These are phyloP conservation scores for Lyophyllum semitale DNA, from an alignment of 768 basidiomycete species.

Conservation along the genomic window DNA sequence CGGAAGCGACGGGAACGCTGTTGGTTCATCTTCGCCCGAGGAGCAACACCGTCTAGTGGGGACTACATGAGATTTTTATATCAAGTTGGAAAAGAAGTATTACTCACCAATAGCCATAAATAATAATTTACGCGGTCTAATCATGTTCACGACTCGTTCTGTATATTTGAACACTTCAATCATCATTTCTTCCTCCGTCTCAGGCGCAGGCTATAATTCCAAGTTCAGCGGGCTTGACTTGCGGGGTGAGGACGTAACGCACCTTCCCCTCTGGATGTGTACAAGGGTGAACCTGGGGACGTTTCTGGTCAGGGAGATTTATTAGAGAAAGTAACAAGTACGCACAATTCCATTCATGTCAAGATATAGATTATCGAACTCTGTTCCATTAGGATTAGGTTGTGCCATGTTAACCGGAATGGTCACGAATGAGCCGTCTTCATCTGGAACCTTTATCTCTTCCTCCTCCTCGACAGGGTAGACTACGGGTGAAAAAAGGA, in stretches of 20 bases:
- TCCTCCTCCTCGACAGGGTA: constrained; percentile 84
- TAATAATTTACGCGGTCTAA: constrained; percentile 89
- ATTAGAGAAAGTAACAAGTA: constrained; percentile 1
- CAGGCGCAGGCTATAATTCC: constrained; percentile 77
- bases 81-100: background rate
- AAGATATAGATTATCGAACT: constrained; percentile 95
- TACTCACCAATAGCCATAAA: constrained; percentile 96
- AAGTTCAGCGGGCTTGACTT: constrained; percentile 2
- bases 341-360: constrained; percentile 99
- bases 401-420: constrained; percentile 78
- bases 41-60: constrained; percentile 86
- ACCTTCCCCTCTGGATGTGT: constrained; percentile 98
- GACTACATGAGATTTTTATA: background rate
- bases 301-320: background rate
- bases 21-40: constrained; percentile 99
- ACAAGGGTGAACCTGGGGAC: constrained; percentile 88
- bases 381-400: constrained; percentile 92
- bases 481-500: constrained; percentile 41
- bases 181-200: constrained; percentile 99
- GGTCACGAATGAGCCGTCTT: constrained; percentile 64
- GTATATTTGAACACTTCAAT: constrained; percentile 95
- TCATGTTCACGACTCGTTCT: constrained; percentile 95
- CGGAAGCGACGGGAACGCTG: constrained; percentile 97
- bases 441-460: constrained; percentile 65
- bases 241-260: constrained; percentile 14